Evolutionary conservation across 2,329 filamentous ascomycete species (phyloP).

Genomic region (Arthrobotrys entomopaga): DNA sequence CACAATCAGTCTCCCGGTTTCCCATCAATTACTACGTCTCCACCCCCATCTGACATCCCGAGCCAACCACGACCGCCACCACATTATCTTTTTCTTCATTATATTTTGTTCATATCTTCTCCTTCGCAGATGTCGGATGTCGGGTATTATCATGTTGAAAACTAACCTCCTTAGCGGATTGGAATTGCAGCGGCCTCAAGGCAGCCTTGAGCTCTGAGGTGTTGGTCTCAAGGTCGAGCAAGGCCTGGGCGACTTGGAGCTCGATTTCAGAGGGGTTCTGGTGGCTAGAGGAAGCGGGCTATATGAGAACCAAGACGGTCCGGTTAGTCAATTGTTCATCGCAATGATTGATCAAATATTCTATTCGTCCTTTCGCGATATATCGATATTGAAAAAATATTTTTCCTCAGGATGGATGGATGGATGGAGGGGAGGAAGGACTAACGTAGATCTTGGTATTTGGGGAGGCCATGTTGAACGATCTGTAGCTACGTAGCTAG

Average conservation of each 20-base stretch:
- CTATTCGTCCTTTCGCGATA: conserved; percentile 9
- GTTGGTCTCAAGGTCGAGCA: conserved; percentile 99
- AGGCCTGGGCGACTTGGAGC: conserved; percentile 93
- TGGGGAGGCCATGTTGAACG: conserved; percentile 53
- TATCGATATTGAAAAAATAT: conserved; percentile 5
- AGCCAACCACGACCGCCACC: not conserved
- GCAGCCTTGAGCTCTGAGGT: conserved; percentile 96
- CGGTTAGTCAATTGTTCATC: conserved; percentile 41
- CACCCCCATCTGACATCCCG: not conserved
- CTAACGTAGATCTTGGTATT: conserved; percentile 54
- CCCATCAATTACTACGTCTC: conserved; percentile 49
- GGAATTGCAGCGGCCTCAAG: conserved; percentile 97
- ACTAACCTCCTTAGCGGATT: conserved; percentile 98
- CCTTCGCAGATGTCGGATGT: conserved; percentile 24
- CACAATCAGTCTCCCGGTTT: conserved; percentile 54
- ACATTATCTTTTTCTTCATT: conserved; percentile 4
- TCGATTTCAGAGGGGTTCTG: conserved; percentile 97
- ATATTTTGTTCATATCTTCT: not conserved
- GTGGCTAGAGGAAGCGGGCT: conserved; percentile 73
- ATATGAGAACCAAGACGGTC: conserved; percentile 9
- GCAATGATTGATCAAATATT: conserved; percentile 1
- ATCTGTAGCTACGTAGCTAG: conserved; percentile 53
- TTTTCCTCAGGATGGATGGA: conserved; percentile 2
- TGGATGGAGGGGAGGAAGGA: conserved; percentile 4
- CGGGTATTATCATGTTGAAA: conserved; percentile 25